A percentile compares a stretch with the other conserved stretches of the same genome.
Evolutionary conservation across 2,329 filamentous ascomycete species (phyloP).

Genomic region (Talaromyces sp.): DNA sequence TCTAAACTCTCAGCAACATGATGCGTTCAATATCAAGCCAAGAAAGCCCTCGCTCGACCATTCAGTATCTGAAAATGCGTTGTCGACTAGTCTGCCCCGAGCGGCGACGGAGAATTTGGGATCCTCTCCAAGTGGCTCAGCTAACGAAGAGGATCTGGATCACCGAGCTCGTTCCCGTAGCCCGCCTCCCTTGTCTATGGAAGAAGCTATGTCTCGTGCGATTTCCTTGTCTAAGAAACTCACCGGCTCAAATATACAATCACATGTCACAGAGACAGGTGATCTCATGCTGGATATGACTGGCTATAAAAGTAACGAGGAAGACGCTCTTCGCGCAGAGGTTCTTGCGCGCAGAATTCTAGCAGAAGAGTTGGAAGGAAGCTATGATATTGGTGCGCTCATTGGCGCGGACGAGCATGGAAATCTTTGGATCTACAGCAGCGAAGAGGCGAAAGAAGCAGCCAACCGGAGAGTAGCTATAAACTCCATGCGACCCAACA

Average conservation of each 20-base stretch:
- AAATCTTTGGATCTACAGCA: slow-evolving; percentile 99
- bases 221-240: slow-evolving; percentile 84
- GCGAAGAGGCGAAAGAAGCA: slow-evolving; percentile 90
- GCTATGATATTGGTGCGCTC: slow-evolving; percentile 92
- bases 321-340: slow-evolving; percentile 88
- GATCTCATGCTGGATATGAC: slow-evolving; percentile 99
- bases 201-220: slow-evolving; percentile 81
- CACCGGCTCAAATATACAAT: slow-evolving; percentile 87
- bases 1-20: slow-evolving; percentile 24
- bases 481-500: slow-evolving; percentile 54
- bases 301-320: slow-evolving; percentile 90
- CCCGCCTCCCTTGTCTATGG: slow-evolving; percentile 70
- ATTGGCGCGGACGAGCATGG: slow-evolving; percentile 95
- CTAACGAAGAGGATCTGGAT: slow-evolving; percentile 15
- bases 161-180: slow-evolving; percentile 65
- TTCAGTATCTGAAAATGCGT: slow-evolving; percentile 57
- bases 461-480: slow-evolving; percentile 68
- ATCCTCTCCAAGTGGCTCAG: slow-evolving; percentile 12
- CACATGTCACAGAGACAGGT: slow-evolving; percentile 85
- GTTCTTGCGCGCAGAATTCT: slow-evolving; percentile 91
- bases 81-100: slow-evolving; percentile 47
- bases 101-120: slow-evolving; percentile 9
- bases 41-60: slow-evolving; percentile 44
- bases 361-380: slow-evolving; percentile 87
- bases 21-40: slow-evolving; percentile 39